Percentiles rank a stretch among this genome's conserved stretches.
Conservation (phyloP, 441 rosid genomes). For the Aquilaria agallochum region DNA sequence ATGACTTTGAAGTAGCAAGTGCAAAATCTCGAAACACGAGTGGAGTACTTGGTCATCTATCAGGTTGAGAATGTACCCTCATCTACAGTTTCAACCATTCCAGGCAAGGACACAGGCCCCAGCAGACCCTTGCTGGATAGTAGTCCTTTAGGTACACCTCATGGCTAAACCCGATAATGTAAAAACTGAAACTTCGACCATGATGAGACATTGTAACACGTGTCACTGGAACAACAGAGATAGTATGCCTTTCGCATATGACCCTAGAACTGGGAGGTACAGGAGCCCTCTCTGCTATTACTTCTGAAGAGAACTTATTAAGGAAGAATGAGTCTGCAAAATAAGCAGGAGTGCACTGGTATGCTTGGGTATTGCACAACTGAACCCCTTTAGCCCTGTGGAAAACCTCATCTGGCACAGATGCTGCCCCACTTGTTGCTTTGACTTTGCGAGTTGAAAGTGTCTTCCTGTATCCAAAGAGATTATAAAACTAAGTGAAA, state of each 20-base stretch:
- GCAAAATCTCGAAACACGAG: too few species aligned
- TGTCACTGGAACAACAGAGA: slow-evolving; percentile 90
- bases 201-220: slow-evolving; percentile 85
- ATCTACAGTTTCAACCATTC: slow-evolving; percentile 78
- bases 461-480: slow-evolving; percentile 55
- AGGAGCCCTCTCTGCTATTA: slow-evolving; percentile 69
- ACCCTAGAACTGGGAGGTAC: slow-evolving; percentile 75
- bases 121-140: slow-evolving; percentile 89
- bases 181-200: slow-evolving; percentile 71
- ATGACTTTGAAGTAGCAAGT: too few species aligned
- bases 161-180: slow-evolving; percentile 73
- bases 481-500: background rate
- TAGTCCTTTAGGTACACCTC: slow-evolving; percentile 96
- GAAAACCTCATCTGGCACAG: slow-evolving; percentile 91
- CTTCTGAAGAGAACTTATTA: slow-evolving; percentile 87
- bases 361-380: slow-evolving; percentile 91
- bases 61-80: background rate
- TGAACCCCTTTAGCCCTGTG: slow-evolving; percentile 91
- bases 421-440: slow-evolving; percentile 88
- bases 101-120: slow-evolving; percentile 96
- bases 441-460: slow-evolving; percentile 78
- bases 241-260: slow-evolving; percentile 85
- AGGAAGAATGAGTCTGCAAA: slow-evolving; percentile 93
- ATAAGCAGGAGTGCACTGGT: slow-evolving; percentile 85
- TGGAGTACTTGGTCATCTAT: too few species aligned